These are phyloP conservation scores for Kondoa subrosea DNA, from an alignment of 768 basidiomycete species.

Conservation along the genomic window DNA sequence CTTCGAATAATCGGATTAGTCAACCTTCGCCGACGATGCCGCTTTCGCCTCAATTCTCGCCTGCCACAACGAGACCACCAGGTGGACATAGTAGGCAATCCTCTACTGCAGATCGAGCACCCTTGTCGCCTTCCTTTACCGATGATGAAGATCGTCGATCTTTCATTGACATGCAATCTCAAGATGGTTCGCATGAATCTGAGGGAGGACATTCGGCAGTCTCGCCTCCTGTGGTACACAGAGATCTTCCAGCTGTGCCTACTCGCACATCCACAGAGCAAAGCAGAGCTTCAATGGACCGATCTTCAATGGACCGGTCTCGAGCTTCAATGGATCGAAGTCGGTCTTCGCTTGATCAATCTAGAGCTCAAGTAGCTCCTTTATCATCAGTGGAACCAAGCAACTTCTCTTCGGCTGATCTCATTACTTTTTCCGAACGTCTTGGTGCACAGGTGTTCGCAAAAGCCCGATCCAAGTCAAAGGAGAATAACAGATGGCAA, in stretches of 20 bases:
- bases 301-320: neutral
- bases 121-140: neutral
- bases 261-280: no score
- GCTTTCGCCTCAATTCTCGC: neutral
- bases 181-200: neutral
- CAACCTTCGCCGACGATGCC: no score
- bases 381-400: no score
- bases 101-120: neutral
- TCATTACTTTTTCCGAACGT: neutral
- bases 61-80: neutral
- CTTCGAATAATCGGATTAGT: neutral
- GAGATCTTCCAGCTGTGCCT: no score
- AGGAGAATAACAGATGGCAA: neutral
- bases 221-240: no score
- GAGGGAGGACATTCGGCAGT: neutral
- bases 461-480: conserved; percentile 1
- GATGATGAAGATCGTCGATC: neutral
- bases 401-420: neutral
- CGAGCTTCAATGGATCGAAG: neutral
- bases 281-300: neutral
- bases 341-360: no score
- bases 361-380: neutral
- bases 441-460: conserved; percentile 1
- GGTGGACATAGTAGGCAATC: neutral
- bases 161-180: neutral